Conservation (phyloP, 805 yeast species). For the Soucietia sequanensis region DNA sequence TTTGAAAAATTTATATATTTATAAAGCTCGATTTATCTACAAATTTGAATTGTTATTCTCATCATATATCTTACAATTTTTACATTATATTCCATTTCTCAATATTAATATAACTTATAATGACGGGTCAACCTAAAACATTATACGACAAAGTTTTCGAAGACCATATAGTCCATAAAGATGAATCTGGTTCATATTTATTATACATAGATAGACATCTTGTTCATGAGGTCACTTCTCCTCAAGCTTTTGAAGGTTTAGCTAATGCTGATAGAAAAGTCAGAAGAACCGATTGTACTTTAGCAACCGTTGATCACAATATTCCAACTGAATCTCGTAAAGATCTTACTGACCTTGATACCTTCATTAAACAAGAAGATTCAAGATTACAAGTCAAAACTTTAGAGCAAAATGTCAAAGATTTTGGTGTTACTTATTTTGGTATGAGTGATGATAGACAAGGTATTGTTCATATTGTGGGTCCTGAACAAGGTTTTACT, state of each 20-base stretch:
- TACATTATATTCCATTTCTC: too few species aligned
- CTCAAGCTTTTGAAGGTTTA: constrained; percentile 98
- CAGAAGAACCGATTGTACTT: constrained; percentile 88
- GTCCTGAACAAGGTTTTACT: constrained; percentile 99
- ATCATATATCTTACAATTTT: not conserved
- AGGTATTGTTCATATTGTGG: constrained; percentile 98
- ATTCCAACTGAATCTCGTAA: constrained; percentile 92
- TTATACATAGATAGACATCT: constrained; percentile 94
- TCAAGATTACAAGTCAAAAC: constrained; percentile 91
- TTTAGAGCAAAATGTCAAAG: constrained; percentile 87
- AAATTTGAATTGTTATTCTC: not conserved
- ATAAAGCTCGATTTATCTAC: not conserved
- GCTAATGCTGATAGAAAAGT: constrained; percentile 83
- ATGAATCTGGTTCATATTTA: constrained; percentile 81
- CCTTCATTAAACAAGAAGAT: constrained; percentile 87
- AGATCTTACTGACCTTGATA: constrained; percentile 65
- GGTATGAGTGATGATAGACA: constrained; percentile 95
- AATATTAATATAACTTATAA: constrained; percentile 4
- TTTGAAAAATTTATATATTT: too few species aligned
- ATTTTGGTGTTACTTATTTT: constrained; percentile 84
- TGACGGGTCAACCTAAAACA: constrained; percentile 53
- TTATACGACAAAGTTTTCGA: constrained; percentile 95
- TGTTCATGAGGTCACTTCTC: constrained; percentile 98
- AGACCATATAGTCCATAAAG: constrained; percentile 90
- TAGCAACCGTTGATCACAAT: constrained; percentile 95